Evolutionary conservation across 805 yeast species (phyloP).

Genomic region (Schwanniomyces vanrijiae): DNA sequence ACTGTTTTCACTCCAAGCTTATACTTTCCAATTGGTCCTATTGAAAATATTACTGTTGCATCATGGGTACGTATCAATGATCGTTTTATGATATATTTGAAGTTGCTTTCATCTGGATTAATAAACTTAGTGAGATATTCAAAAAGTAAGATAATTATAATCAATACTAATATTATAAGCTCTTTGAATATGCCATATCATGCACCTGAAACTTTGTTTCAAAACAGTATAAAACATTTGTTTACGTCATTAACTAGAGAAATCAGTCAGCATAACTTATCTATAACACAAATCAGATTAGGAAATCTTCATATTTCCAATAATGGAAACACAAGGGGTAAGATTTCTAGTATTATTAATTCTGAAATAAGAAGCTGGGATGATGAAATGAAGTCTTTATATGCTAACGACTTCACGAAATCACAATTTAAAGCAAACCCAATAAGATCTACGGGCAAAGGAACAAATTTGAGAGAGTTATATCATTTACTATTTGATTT

Average conservation of each 20-base stretch:
- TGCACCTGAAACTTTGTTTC: slow-evolving; percentile 59
- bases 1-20: slow-evolving; percentile 70
- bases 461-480: slow-evolving; percentile 34
- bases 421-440: slow-evolving; percentile 32
- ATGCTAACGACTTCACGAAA: slow-evolving; percentile 29
- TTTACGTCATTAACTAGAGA: slow-evolving; percentile 38
- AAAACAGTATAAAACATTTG: slow-evolving; percentile 40
- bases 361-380: slow-evolving; percentile 42
- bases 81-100: slow-evolving; percentile 48
- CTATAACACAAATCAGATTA: slow-evolving; percentile 39
- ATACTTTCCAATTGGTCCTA: slow-evolving; percentile 66
- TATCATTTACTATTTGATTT: slow-evolving; percentile 42
- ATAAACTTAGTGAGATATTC: slow-evolving; percentile 53
- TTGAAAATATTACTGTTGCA: slow-evolving; percentile 51
- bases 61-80: slow-evolving; percentile 55
- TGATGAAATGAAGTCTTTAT: slow-evolving; percentile 31
- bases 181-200: slow-evolving; percentile 60
- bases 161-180: slow-evolving; percentile 58
- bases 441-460: slow-evolving; percentile 25
- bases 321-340: slow-evolving; percentile 16
- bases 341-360: slow-evolving; percentile 26
- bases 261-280: slow-evolving; percentile 30
- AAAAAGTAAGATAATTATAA: slow-evolving; percentile 47
- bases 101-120: slow-evolving; percentile 55
- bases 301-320: slow-evolving; percentile 38